Percentiles rank a stretch among this genome's conserved stretches.
phyloP scores from a whole-genome alignment of 139 green algal genomes.

The Micractinium sp. region DNA sequence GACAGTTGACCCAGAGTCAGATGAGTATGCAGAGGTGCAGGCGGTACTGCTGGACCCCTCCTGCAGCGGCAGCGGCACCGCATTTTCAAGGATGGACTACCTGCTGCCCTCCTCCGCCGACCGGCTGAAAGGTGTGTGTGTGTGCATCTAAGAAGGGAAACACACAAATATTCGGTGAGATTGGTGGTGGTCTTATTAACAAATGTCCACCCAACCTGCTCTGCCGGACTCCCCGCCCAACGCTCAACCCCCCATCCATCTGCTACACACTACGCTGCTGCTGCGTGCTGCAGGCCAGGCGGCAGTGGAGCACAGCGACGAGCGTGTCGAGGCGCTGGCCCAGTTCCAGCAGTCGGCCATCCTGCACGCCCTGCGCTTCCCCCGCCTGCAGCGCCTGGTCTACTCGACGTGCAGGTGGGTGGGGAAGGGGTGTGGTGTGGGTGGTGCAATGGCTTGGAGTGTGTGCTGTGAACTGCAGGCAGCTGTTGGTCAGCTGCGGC shows the following conservation, averaged over 20 bases:
- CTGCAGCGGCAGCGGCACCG: conserved; percentile 85
- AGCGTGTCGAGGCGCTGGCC: conserved; percentile 68
- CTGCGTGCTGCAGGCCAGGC: conserved; percentile 6
- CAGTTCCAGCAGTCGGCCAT: conserved; percentile 62
- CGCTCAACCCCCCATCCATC: neutral
- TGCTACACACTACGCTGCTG: neutral
- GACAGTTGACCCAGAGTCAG: conserved; percentile 53
- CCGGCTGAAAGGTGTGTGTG: conserved; percentile 11
- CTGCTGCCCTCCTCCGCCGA: conserved; percentile 65
- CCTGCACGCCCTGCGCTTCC: conserved; percentile 87
- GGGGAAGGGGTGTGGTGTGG: neutral
- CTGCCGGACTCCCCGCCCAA: neutral
- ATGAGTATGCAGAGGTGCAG: conserved; percentile 45
- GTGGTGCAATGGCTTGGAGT: neutral
- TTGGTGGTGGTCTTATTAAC: too few species aligned
- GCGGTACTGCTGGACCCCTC: conserved; percentile 93
- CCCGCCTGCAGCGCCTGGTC: conserved; percentile 75
- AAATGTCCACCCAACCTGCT: too few species aligned
- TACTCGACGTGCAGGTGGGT: conserved; percentile 85
- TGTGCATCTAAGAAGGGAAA: too few species aligned
- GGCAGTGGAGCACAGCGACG: conserved; percentile 27
- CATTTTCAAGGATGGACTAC: conserved; percentile 76
- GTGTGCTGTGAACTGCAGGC: neutral
- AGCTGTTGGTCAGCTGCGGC: too few species aligned
- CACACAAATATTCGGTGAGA: too few species aligned